Conservation (phyloP, 208 protist species). For the Wallacemonas sp. region DNA sequence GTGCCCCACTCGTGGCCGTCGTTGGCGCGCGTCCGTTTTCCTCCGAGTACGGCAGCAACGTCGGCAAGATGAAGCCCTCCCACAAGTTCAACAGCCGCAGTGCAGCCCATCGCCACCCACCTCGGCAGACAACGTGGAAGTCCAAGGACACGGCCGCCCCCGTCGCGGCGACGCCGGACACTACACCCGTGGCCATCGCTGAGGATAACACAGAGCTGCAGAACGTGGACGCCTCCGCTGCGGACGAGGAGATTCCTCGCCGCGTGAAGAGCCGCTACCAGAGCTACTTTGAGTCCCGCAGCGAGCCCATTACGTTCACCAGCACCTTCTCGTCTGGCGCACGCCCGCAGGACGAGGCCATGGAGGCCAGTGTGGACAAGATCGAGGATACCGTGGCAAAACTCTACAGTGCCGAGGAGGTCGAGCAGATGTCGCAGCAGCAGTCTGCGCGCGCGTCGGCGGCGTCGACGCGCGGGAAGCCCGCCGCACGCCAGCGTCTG, state of each 20-base stretch:
- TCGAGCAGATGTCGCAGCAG: slow-evolving; percentile 29
- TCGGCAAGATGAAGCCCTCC: slow-evolving; percentile 43
- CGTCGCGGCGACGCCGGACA: neutral
- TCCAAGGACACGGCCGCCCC: slow-evolving; percentile 26
- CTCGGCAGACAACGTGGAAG: slow-evolving; percentile 32
- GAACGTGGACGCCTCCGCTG: no score
- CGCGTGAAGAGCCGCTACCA: slow-evolving; percentile 69
- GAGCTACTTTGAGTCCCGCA: slow-evolving; percentile 45
- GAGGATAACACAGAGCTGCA: no score
- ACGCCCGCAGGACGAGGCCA: neutral
- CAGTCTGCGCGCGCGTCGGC: neutral
- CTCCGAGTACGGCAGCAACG: slow-evolving; percentile 37
- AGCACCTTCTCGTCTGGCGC: slow-evolving; percentile 51
- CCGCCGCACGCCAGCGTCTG: slow-evolving; percentile 2
- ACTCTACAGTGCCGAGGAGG: slow-evolving; percentile 74
- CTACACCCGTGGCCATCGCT: no score
- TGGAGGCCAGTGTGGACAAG: neutral
- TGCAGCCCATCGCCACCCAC: slow-evolving; percentile 46
- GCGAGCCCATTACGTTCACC: slow-evolving; percentile 53
- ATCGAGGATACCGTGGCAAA: slow-evolving; percentile 56
- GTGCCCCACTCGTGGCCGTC: slow-evolving; percentile 12
- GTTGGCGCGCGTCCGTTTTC: slow-evolving; percentile 28
- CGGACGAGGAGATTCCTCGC: slow-evolving; percentile 19
- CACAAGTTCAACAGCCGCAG: slow-evolving; percentile 39
- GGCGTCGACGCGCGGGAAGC: neutral